These are phyloP conservation scores for Salicornia ramosissima DNA, from an alignment of 148 eudicot species.

Conservation along the genomic window DNA sequence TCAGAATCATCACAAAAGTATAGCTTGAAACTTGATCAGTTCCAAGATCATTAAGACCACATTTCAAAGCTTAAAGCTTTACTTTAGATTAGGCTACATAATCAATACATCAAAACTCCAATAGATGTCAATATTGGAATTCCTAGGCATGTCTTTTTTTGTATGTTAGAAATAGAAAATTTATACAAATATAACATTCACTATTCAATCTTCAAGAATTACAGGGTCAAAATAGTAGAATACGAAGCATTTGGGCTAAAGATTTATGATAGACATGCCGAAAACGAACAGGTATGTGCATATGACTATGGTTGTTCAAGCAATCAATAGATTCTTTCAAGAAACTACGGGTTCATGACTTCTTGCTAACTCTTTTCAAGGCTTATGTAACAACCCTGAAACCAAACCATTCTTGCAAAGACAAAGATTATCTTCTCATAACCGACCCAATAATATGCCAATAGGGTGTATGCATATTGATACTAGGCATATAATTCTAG, in stretches of 20 bases:
- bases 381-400: background rate
- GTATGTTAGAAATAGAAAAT: background rate
- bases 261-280: background rate
- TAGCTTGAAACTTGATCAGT: background rate
- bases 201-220: background rate
- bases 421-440: constrained; percentile 10
- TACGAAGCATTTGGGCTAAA: too few species aligned
- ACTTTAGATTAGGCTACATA: background rate
- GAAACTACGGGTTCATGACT: background rate
- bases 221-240: too few species aligned
- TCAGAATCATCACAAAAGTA: background rate
- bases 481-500: background rate
- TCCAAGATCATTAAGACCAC: background rate
- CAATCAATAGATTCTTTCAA: background rate
- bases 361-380: background rate
- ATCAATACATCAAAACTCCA: background rate
- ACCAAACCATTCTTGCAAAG: constrained; percentile 2
- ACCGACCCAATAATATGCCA: background rate
- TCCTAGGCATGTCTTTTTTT: background rate
- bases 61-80: background rate
- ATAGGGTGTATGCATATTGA: background rate
- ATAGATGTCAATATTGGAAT: too few species aligned
- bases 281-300: background rate
- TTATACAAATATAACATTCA: background rate
- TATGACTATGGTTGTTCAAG: background rate